Evolutionary conservation across 148 eudicot genomes (phyloP), one percentile per base, ranked within the genome.

Genomic region (Diospyros kaki): DNA sequence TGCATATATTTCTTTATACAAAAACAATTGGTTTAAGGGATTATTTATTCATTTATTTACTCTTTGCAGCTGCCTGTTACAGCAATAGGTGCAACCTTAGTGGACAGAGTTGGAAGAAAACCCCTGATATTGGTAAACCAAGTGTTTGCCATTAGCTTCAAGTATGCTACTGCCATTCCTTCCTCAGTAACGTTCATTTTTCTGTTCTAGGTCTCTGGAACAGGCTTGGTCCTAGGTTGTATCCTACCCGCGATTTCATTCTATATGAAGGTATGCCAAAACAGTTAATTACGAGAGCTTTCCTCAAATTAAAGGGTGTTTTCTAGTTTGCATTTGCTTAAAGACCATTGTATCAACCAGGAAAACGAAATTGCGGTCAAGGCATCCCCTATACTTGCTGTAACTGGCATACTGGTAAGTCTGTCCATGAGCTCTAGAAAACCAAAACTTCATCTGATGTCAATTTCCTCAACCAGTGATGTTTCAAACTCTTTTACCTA

Each of bases 21-120:
- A n/a, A 9, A 28, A 28, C 46, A 74, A 42, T 39, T 63, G 42
- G 40, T 40, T 64, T 2, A 55, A 46, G 10, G 17, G 28, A 6
- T 42, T 9, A 11, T 55, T 62, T 64, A 28, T 28, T 28, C 28
- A 28, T 28, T 28, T 28, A 28, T 28, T 28, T 28, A 28, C 28
- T 46, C 11, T 65, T 68, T 73, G 46, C 87, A 90, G 94, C 86
- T 91, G 58, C 81, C 86, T 40, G 73, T 93, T 56, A 89, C 97
- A 55, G 84, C 78, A 53, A 62, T 87, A 6, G 92, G 90, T 41
- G 94, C 97, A 65, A 71, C 82, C 40, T 77, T 93, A 59, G 84
- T 93, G 50, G 98, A 93, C 84, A 93, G 74, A 81, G 89, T 85
- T 17, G 98, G 98, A 83, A 83, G 98, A 76, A 94, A 94, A 72